Evolutionary conservation across 1,284 basidiomycete species (phyloP).

Genomic region (Boletus smithii): DNA sequence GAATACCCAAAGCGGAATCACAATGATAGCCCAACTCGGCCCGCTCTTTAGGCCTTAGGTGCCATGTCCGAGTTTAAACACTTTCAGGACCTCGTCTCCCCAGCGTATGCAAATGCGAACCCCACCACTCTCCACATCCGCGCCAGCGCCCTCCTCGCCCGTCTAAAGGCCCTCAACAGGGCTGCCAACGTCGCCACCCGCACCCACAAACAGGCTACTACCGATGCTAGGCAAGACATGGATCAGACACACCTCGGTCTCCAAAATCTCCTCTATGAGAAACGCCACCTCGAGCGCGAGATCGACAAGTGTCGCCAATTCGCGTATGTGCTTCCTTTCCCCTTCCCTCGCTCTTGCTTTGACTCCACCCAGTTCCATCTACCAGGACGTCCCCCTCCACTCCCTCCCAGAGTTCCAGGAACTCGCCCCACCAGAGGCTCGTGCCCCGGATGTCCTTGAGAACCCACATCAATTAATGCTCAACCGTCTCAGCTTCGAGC

Average conservation of each 20-base stretch:
- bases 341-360: neutral
- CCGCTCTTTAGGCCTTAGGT: too few relatives aligned
- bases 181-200: conserved; percentile 68
- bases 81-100: conserved; percentile 59
- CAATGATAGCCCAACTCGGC: too few relatives aligned
- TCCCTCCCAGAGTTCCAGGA: conserved; percentile 59
- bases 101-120: conserved; percentile 45
- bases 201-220: conserved; percentile 66
- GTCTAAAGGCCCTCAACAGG: conserved; percentile 72
- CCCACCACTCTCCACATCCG: conserved; percentile 53
- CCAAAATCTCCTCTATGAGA: conserved; percentile 80
- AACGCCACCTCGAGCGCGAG: conserved; percentile 78
- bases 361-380: conserved; percentile 58
- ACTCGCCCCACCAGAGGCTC: conserved; percentile 65
- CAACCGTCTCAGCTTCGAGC: conserved; percentile 76
- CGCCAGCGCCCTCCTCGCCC: conserved; percentile 68
- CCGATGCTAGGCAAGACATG: conserved; percentile 73
- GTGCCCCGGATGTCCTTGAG: conserved; percentile 53
- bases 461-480: conserved; percentile 79
- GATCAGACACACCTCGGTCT: conserved; percentile 78
- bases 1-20: conserved; percentile 9
- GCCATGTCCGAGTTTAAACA: conserved; percentile 22
- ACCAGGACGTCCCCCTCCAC: conserved; percentile 76
- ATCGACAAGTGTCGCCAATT: conserved; percentile 86
- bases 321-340: conserved; percentile 50